Base-by-base conservation (phyloP, 169 alveolate genomes). In the Ichthyophthirius multifiliis region DNA sequence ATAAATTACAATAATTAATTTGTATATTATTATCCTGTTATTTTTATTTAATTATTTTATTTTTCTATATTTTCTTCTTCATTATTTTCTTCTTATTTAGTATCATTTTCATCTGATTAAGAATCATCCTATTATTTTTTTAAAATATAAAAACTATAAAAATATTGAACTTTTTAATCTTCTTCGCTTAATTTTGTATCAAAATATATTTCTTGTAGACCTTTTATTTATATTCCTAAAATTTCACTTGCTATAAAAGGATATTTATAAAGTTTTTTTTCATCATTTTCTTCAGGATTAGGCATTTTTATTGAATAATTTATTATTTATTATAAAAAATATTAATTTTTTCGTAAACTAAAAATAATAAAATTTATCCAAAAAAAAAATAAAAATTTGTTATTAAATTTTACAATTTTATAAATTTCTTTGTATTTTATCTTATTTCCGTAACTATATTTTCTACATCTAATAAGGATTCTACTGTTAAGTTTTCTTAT, bases 251-350 rank as follows among this genome's bases (percentile, higher is more conserved):
- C 23, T 34, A 55, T 55, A 23, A 55, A 55, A 27, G 71, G 71
- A 55, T 27, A 55, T 39, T 55, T 55, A 39, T 55, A 55, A 55
- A 55, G 71, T n/a, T 55, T 55, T 39, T 55, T 55, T 55, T 55
- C 71, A 5, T 55, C 71, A 7, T 23, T 55, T 16, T 39, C 71
- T 55, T 55, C 71, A 2, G 1, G 27, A 27, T 55, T 39, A 23
- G 71, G 71, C 71, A 55, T 55, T 4, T 55, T 55, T 34, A 55
- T 27, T 3, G 71, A 34, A 27, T 55, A 55, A 5, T 55, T 39
- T 27, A 55, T 55, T 27, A 55, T 55, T 27, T 55, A 27, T 18
- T 55, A 27, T 12, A 39, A 27, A 23, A 55, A 15, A 27, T 55
- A 39, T 27, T 34, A 55, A 55, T 55, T 55, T 39, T 55, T 55